Base-by-base conservation (phyloP, 23 red algal species). In the Gracilaria caudata region DNA sequence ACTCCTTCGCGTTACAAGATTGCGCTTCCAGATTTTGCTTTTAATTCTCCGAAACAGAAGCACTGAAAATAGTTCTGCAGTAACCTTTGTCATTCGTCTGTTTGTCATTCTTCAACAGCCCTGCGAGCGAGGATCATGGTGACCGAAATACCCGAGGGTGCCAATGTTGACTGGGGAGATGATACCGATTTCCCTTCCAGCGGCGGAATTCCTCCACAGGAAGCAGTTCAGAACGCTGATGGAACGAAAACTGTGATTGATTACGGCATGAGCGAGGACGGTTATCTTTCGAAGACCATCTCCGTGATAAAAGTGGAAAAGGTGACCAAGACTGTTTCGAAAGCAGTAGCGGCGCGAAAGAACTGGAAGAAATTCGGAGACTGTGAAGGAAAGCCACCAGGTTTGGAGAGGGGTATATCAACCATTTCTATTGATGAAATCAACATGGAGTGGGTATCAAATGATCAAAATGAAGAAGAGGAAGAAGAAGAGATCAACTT, bases 281-380 rank as follows among this genome's bases (percentile, higher is more conserved):
- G 83, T 13, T 96, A 94, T 72, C 60, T 93, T 23, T 85, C 89
- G 30, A 93, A 78, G 64, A 95, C 90, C 3, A 77, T 73, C n/a
- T 86, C 68, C 20, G 77, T 93, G 26, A 73, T 92, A 29, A 85
- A 87, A 28, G 74, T 86, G 5, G 84, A 91, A 25, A 76, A 93
- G n/a, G 80, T 92, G 24, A 78, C 64, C 3, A 82, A 78, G 53
- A 91, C 77, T 47, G 97, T 99, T 37, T 91, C 86, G 33, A 78
- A 90, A 59, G 83, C 81, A 28, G 97, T 94, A 20, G 92, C 89
- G 2, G 88, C 83, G 35, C 91, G 97, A 45, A 92, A 82, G 30
- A 66, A 81, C 40, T 99, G 97, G 97, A 64, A 64, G 34, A 95
- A 96, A 77, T 99, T 99, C 75, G 97, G 97, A 7, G 86, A 93